Percentiles rank a stretch among this genome's conserved stretches.
These are phyloP conservation scores for Coniophora puteana DNA, from an alignment of 1,284 basidiomycete species.

Conservation along the genomic window DNA sequence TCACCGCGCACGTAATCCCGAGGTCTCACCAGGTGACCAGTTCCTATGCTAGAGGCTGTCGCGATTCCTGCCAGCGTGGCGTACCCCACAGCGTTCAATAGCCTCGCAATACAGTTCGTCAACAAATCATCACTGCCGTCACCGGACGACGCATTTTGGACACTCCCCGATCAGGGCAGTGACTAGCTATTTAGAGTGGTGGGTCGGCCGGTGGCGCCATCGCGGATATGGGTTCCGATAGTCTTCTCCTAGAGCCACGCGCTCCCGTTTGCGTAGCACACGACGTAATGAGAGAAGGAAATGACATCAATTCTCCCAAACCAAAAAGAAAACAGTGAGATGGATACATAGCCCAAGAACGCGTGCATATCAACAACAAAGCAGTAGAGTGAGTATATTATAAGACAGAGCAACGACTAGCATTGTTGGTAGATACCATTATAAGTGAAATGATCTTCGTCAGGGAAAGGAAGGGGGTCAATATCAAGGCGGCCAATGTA, in stretches of 20 bases:
- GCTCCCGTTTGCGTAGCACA: too few species aligned
- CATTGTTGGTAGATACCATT: slow-evolving; percentile 60
- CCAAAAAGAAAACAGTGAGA: slow-evolving; percentile 9
- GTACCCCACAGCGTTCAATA: slow-evolving; percentile 68
- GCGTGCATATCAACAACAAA: slow-evolving; percentile 23
- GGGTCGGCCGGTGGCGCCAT: too few species aligned
- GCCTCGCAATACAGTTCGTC: slow-evolving; percentile 54
- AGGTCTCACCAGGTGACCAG: too few species aligned
- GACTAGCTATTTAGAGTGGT: too few species aligned
- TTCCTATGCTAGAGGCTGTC: too few species aligned
- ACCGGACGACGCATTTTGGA: slow-evolving; percentile 27
- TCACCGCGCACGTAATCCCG: too few species aligned
- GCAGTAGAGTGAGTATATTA: slow-evolving; percentile 21
- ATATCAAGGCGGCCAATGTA: slow-evolving; percentile 62
- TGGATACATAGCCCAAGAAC: slow-evolving; percentile 24
- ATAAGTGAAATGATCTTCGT: slow-evolving; percentile 39
- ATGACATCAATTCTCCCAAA: slow-evolving; percentile 9
- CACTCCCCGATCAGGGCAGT: slow-evolving; percentile 8
- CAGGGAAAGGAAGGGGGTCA: slow-evolving; percentile 65
- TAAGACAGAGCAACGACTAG: slow-evolving; percentile 42
- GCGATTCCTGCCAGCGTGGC: slow-evolving; percentile 44
- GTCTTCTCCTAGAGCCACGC: too few species aligned
- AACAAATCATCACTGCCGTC: slow-evolving; percentile 16
- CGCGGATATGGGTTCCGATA: too few species aligned
- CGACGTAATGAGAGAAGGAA: neutral